A percentile compares a stretch with the other conserved stretches of the same genome.
Conservation (phyloP, 2,329 filamentous ascomycete genomes). For the Aspergillus sp. region DNA sequence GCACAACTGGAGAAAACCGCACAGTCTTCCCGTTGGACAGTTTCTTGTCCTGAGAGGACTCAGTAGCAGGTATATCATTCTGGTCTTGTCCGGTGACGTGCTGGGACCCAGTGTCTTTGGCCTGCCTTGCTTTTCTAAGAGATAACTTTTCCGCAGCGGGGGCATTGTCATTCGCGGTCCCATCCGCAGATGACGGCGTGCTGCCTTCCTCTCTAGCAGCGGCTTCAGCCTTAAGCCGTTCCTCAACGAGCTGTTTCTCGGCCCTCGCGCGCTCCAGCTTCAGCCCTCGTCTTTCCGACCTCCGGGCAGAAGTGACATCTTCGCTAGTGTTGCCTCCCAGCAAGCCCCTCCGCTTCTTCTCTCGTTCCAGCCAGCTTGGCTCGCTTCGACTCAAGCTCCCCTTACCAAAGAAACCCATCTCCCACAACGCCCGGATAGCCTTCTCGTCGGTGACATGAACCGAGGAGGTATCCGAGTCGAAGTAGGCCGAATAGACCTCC, state of each 20-base stretch:
- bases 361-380: slow-evolving; percentile 80
- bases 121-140: slow-evolving; percentile 25
- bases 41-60: slow-evolving; percentile 6
- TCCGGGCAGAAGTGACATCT: slow-evolving; percentile 63
- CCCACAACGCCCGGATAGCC: slow-evolving; percentile 77
- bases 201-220: slow-evolving; percentile 20
- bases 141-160: slow-evolving; percentile 23
- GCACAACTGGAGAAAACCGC: slow-evolving; percentile 58
- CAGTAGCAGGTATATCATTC: slow-evolving; percentile 3
- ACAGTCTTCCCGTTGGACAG: slow-evolving; percentile 48
- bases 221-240: slow-evolving; percentile 52
- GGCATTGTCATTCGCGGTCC: slow-evolving; percentile 10
- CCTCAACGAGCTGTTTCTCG: slow-evolving; percentile 74
- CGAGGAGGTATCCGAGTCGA: slow-evolving; percentile 71
- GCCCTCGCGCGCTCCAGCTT: slow-evolving; percentile 88
- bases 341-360: slow-evolving; percentile 62
- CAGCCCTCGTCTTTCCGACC: slow-evolving; percentile 70
- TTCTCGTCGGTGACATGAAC: slow-evolving; percentile 71
- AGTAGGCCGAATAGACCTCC: slow-evolving; percentile 61
- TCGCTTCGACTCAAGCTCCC: slow-evolving; percentile 88
- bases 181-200: slow-evolving; percentile 7
- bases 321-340: slow-evolving; percentile 65
- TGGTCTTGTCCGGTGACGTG: slow-evolving; percentile 9
- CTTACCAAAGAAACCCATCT: slow-evolving; percentile 96
- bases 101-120: slow-evolving; percentile 15